Evolutionary conservation across 225 moss, liverwort and hornwort genomes (phyloP), one percentile per base, ranked within the genome.

Genomic region (Bryoerythrophyllum caledonicum): DNA sequence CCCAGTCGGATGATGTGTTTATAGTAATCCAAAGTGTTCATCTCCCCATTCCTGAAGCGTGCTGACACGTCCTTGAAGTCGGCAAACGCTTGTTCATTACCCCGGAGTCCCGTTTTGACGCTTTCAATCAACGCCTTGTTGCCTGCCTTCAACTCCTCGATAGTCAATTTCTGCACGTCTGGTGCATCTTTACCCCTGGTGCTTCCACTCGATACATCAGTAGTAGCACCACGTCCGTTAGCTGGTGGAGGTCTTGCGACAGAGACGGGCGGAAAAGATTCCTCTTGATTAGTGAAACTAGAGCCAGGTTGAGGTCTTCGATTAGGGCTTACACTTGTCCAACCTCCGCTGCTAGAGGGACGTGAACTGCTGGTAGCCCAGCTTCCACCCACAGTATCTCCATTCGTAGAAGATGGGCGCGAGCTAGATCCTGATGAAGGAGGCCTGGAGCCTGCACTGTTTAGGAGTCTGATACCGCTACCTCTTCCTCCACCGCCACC

Each of bases 61-160:
- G 86, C 74, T 75, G 95, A 99, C 37, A 99, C 90, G 53, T 93
- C 87, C 88, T 91, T 99, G 49, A 99, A 99, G 75, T 95, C 89
- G n/a, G 90, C 76, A 79, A 95, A 95, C 52, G 89, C 93, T 86
- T 87, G 86, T 74, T 87, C 95, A 65, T 88, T 95, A 65, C 91
- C 95, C 69, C 78, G 86, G 55, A 99, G 83, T 62, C 91, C 95
- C 44, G 78, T 68, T 60, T 90, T 93, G 35, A 99, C 93, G 43
- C 82, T 84, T 77, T 99, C 93, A 58, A 91, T 86, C 65, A 99
- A 78, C 10, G 84, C 89, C 76, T 87, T 93, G 49, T 99, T 99
- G 34, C 82, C 90, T 67, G 84, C 81, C 8, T 93, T 93, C 51
- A 95, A 77, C 56, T 92, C 86, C 55, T 95, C 95, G 58, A 86